Evolutionary conservation across 306 rosid genomes (phyloP).

Genomic region (Erythrophleum fordii): DNA sequence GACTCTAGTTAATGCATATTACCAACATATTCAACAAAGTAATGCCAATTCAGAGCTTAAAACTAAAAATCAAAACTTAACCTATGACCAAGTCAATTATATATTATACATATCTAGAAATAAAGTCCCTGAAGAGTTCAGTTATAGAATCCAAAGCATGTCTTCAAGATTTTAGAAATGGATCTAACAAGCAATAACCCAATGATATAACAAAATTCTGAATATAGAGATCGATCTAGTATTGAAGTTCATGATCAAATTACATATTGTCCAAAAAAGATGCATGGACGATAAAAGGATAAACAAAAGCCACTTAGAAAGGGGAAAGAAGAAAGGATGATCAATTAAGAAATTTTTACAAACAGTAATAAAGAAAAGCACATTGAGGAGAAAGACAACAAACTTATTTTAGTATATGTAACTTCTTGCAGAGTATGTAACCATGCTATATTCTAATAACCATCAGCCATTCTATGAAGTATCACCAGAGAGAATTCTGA

Average conservation of each 20-base stretch:
- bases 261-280: constrained; percentile 8
- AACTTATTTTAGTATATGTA: background rate
- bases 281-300: constrained; percentile 28
- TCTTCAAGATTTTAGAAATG: background rate
- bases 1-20: background rate
- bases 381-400: constrained; percentile 19
- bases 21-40: constrained; percentile 1
- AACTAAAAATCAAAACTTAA: background rate
- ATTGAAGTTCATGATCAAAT: constrained; percentile 25
- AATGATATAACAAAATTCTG: background rate
- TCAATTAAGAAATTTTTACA: background rate
- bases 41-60: constrained; percentile 7
- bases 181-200: background rate
- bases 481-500: background rate
- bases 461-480: background rate
- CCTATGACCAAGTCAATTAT: background rate
- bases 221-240: too few species aligned
- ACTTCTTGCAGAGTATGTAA: constrained; percentile 9
- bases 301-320: background rate
- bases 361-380: background rate
- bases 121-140: background rate
- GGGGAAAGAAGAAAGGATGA: background rate
- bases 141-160: background rate
- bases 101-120: background rate
- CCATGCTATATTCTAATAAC: background rate